Percentiles rank a stretch among this genome's conserved stretches.
phyloP scores from a whole-genome alignment of 1,284 basidiomycete genomes.

The Polyporus tsugae region DNA sequence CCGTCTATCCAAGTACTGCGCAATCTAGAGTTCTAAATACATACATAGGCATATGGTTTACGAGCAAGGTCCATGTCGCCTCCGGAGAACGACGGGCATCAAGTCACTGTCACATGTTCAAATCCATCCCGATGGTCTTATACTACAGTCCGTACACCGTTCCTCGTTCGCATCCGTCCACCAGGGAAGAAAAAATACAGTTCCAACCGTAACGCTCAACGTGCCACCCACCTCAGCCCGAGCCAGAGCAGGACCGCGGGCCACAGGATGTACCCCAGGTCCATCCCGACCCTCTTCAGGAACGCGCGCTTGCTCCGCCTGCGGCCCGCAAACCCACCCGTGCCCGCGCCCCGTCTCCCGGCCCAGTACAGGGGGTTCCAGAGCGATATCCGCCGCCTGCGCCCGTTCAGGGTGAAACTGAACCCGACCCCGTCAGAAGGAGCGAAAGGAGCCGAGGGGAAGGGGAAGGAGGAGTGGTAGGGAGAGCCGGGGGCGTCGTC shows the following conservation, averaged over 20 bases:
- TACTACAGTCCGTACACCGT: background rate
- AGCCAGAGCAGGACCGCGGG: slow-evolving; percentile 35
- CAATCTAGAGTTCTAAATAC: background rate
- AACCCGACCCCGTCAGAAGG: slow-evolving; percentile 18
- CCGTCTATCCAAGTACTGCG: background rate
- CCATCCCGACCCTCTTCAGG: slow-evolving; percentile 21
- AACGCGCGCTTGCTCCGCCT: slow-evolving; percentile 21
- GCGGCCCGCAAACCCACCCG: background rate
- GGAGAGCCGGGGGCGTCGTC: slow-evolving; percentile 5
- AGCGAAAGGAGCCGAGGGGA: background rate
- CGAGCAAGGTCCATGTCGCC: background rate
- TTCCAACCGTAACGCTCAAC: slow-evolving; percentile 4
- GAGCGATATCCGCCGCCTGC: slow-evolving; percentile 22
- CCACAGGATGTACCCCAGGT: slow-evolving; percentile 29
- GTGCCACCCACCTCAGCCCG: slow-evolving; percentile 30
- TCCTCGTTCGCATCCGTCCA: background rate
- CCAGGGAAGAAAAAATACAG: background rate
- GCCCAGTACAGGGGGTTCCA: slow-evolving; percentile 16
- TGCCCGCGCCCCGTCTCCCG: slow-evolving; percentile 2
- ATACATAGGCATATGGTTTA: background rate
- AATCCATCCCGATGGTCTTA: background rate
- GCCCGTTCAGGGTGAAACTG: slow-evolving; percentile 29
- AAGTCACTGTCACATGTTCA: background rate
- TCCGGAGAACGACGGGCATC: background rate
- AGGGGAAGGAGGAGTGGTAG: background rate